phyloP scores from a whole-genome alignment of 345 rosid species.

The Syzygium aromaticum region DNA sequence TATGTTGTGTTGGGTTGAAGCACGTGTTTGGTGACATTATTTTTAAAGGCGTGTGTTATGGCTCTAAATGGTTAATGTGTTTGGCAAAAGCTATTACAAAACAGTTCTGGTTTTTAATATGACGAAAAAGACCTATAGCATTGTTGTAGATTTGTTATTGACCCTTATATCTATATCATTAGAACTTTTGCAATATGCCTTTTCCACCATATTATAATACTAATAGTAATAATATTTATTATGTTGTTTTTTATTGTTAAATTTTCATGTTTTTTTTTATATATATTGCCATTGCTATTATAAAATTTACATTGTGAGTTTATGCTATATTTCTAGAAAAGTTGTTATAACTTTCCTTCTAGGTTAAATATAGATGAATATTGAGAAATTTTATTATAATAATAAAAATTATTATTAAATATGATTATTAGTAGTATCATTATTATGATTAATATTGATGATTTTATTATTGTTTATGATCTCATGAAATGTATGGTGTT shows the following conservation, averaged over 20 bases:
- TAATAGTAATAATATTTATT: accelerated
- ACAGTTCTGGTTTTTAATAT: background rate
- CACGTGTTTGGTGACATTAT: background rate
- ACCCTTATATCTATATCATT: background rate
- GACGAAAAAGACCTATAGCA: background rate
- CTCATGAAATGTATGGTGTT: background rate
- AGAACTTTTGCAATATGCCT: background rate
- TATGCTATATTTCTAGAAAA: background rate
- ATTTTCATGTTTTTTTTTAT: background rate
- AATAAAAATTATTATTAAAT: background rate
- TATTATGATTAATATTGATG: background rate
- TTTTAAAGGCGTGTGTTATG: background rate
- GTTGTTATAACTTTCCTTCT: background rate
- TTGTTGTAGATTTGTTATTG: background rate
- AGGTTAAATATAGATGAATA: background rate
- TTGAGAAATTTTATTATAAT: background rate
- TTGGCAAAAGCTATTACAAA: background rate
- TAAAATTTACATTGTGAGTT: background rate
- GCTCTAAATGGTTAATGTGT: background rate
- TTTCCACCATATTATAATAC: background rate
- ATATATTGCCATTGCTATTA: background rate
- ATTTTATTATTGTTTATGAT: background rate
- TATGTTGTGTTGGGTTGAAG: background rate
- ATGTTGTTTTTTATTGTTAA: background rate
- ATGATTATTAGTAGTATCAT: background rate